Conservation (phyloP, 139 green algal genomes). For the Coccomyxa sp. region DNA sequence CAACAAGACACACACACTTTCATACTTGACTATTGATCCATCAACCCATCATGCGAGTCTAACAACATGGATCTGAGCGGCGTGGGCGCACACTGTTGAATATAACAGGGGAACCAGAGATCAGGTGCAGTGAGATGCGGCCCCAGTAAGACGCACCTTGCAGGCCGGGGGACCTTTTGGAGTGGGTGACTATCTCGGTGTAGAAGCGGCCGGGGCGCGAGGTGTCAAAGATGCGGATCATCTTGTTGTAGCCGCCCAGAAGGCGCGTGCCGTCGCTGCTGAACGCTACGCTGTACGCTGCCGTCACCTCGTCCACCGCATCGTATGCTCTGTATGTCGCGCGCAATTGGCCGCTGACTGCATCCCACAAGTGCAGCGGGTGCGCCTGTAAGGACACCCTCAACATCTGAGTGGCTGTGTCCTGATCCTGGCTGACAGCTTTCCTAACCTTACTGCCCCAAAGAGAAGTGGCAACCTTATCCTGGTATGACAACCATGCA, state of each 20-base stretch:
- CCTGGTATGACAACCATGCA: too few species aligned
- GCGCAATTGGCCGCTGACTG: conserved; percentile 48
- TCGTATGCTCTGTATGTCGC: conserved; percentile 79
- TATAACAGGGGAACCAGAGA: neutral
- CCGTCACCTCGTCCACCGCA: conserved; percentile 76
- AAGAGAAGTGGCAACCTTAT: neutral
- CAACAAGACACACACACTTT: neutral
- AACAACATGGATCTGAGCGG: neutral
- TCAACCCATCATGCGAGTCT: neutral
- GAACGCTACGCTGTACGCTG: conserved; percentile 74
- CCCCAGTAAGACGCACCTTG: conserved; percentile 6
- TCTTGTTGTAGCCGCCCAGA: conserved; percentile 57
- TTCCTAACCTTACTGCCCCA: too few species aligned
- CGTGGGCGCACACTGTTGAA: neutral
- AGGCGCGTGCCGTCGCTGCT: conserved; percentile 43
- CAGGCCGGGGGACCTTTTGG: conserved; percentile 23
- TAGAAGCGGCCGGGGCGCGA: conserved; percentile 64
- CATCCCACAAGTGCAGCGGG: conserved; percentile 86
- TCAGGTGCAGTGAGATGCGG: neutral
- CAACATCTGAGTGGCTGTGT: neutral
- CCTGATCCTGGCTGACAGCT: neutral
- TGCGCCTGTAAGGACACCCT: conserved; percentile 39
- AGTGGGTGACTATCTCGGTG: conserved; percentile 37
- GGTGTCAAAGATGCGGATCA: conserved; percentile 61
- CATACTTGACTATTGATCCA: neutral